Conservation (phyloP, 2,329 filamentous ascomycete species). For the Tolypocladium cylindrosporum region DNA sequence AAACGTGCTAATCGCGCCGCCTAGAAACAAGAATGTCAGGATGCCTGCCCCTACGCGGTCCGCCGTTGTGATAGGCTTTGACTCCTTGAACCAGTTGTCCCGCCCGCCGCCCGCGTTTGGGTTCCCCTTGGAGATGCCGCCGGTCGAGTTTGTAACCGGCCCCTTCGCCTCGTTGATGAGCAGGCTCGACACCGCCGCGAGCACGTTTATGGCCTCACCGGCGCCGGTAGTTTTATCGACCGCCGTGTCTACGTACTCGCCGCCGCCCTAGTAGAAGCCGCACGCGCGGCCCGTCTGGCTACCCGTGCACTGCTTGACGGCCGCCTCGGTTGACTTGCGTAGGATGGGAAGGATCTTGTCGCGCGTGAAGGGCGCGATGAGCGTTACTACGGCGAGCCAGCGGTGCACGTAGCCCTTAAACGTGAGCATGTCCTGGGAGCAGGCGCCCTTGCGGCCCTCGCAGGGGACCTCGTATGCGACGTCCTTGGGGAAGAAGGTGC, state of each 20-base stretch:
- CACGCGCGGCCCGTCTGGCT: conserved; percentile 49
- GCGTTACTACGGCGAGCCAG: conserved; percentile 51
- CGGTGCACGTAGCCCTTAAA: conserved; percentile 64
- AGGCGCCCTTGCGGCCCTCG: conserved; percentile 43
- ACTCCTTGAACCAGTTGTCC: conserved; percentile 15
- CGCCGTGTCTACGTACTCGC: conserved; percentile 32
- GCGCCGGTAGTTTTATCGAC: conserved; percentile 45
- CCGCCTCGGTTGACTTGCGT: conserved; percentile 45
- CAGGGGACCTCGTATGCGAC: conserved; percentile 60
- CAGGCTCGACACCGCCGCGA: conserved; percentile 42
- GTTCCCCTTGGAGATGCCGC: conserved; percentile 38
- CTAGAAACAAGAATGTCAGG: conserved; percentile 33
- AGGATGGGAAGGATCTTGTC: conserved; percentile 48
- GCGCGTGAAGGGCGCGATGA: conserved; percentile 51
- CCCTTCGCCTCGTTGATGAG: conserved; percentile 29
- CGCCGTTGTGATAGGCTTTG: conserved; percentile 26
- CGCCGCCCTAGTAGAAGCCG: conserved; percentile 51
- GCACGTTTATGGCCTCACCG: conserved; percentile 48
- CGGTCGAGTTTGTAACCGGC: conserved; percentile 35
- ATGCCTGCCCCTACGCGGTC: conserved; percentile 40
- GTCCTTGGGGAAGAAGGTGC: conserved; percentile 43
- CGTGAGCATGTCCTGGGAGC: conserved; percentile 61
- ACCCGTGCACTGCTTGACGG: conserved; percentile 52
- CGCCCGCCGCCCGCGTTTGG: conserved; percentile 26
- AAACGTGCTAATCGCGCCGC: conserved; percentile 31